phyloP scores from a whole-genome alignment of 371 early-diverging fungal species.

The Amoeboradix gromovi region DNA sequence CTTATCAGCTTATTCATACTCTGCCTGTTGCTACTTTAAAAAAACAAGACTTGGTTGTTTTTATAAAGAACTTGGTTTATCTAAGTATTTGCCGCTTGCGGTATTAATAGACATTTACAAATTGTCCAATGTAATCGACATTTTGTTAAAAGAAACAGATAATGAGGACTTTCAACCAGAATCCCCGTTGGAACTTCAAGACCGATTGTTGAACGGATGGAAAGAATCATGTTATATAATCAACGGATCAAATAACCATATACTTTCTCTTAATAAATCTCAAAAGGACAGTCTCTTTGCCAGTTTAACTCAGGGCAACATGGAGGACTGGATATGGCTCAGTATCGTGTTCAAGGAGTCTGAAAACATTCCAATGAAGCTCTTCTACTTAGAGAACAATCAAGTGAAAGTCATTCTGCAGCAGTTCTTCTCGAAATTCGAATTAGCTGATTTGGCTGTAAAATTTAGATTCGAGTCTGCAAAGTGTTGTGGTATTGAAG shows the following conservation, averaged over 20 bases:
- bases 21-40: neutral
- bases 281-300: neutral
- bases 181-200: neutral
- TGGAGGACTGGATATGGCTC: neutral
- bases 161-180: neutral
- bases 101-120: neutral
- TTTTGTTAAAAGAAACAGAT: neutral
- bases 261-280: neutral
- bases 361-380: neutral
- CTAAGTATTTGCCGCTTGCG: neutral
- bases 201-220: neutral
- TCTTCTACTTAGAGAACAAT: neutral
- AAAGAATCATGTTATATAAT: neutral
- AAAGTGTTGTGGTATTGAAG: neutral
- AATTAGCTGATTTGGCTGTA: neutral
- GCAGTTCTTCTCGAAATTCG: neutral
- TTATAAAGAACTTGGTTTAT: neutral
- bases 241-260: neutral
- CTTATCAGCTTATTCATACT: neutral
- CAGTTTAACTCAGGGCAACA: neutral
- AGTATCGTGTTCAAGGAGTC: neutral
- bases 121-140: neutral
- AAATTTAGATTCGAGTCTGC: neutral
- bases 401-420: neutral
- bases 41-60: neutral